These are phyloP conservation scores for Delphinella strobiligena DNA, from an alignment of 2,329 filamentous ascomycete species.

Conservation along the genomic window DNA sequence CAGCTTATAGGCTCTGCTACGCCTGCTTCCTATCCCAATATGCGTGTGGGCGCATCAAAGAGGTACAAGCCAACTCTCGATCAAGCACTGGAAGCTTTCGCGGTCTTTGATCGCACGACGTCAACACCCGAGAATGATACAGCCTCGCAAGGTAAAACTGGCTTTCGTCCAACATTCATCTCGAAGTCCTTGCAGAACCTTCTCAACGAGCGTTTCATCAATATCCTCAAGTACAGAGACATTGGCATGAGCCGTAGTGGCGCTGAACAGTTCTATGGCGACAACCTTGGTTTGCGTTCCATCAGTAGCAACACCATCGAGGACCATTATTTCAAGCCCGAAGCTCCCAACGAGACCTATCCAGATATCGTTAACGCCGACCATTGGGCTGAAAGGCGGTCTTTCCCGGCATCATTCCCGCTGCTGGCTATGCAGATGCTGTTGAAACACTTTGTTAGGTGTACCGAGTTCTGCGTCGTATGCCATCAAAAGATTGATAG, in stretches of 20 bases:
- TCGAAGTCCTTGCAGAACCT: constrained; percentile 59
- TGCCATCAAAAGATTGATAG: constrained; percentile 60
- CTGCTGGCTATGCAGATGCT: constrained; percentile 60
- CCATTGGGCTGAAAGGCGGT: constrained; percentile 25
- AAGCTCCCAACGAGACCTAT: constrained; percentile 23
- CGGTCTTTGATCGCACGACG: constrained; percentile 14
- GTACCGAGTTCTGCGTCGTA: constrained; percentile 76
- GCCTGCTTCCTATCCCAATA: constrained; percentile 16
- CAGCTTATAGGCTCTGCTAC: constrained; percentile 32
- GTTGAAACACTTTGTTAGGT: constrained; percentile 64
- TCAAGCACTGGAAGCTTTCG: constrained; percentile 44
- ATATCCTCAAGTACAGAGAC: constrained; percentile 44
- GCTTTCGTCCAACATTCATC: constrained; percentile 52
- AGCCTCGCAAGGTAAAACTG: background rate
- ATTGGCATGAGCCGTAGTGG: constrained; percentile 52
- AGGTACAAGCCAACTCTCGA: constrained; percentile 56
- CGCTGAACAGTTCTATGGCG: constrained; percentile 48
- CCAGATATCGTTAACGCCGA: constrained; percentile 38
- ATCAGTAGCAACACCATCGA: constrained; percentile 17
- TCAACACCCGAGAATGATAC: constrained; percentile 8
- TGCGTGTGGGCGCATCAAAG: constrained; percentile 59
- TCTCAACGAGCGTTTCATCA: constrained; percentile 52
- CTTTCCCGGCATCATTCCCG: constrained; percentile 34
- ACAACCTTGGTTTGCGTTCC: constrained; percentile 27
- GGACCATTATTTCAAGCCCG: constrained; percentile 26